Percentiles rank a stretch among this genome's conserved stretches.
Conservation (phyloP, 1,284 basidiomycete genomes). For the Naganishia sp. region DNA sequence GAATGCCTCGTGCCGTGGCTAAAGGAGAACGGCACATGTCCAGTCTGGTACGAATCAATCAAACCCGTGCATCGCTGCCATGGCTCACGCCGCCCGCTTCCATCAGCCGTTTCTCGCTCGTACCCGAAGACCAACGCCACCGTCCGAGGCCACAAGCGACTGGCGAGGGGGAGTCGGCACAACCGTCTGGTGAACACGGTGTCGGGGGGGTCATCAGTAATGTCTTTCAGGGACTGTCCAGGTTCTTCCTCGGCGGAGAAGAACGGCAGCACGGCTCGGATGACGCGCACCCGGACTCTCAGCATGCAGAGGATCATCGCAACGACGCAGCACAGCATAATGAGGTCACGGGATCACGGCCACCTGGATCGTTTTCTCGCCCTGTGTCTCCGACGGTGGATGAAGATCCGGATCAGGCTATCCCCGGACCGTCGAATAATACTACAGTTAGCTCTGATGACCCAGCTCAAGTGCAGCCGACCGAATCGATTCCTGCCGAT, state of each 20-base stretch:
- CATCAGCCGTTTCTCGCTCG: constrained; percentile 49
- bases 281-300: too few species aligned
- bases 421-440: background rate
- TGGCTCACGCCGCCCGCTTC: background rate
- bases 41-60: constrained; percentile 46
- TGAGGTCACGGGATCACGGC: background rate
- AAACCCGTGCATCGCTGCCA: background rate
- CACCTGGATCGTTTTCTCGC: constrained; percentile 8
- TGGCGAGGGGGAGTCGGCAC: background rate
- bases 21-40: constrained; percentile 51
- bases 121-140: constrained; percentile 41
- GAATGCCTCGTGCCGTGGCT: constrained; percentile 53
- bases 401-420: constrained; percentile 10
- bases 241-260: constrained; percentile 15
- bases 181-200: constrained; percentile 2
- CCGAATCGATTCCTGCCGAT: background rate
- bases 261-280: background rate
- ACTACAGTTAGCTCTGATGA: background rate
- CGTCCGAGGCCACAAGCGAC: background rate
- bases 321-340: background rate
- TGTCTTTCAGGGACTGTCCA: constrained; percentile 20
- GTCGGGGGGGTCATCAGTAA: constrained; percentile 16
- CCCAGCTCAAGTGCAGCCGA: background rate
- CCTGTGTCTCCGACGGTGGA: constrained; percentile 14
- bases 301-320: background rate